Evolutionary conservation across 441 rosid genomes (phyloP).

Genomic region (Daphne laureola): DNA sequence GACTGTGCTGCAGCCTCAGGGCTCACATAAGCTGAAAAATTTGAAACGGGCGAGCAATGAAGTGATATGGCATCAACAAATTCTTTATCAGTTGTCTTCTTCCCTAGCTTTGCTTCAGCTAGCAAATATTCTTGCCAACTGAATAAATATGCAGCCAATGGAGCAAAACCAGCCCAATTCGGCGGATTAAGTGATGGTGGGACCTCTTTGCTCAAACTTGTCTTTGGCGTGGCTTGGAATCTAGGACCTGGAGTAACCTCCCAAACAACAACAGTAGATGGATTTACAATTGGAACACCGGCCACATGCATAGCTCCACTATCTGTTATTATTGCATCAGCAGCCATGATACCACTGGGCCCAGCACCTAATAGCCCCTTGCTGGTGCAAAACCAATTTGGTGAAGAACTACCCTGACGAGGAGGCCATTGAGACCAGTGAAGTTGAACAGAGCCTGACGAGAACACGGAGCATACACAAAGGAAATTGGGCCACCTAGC

Average conservation of each 20-base stretch:
- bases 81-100: conserved; percentile 62
- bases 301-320: conserved; percentile 99
- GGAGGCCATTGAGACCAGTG: conserved; percentile 99
- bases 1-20: conserved; percentile 99
- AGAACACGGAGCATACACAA: conserved; percentile 95
- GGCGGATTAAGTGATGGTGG: conserved; percentile 91
- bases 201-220: conserved; percentile 52
- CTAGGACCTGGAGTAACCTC: conserved; percentile 98
- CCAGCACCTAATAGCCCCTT: conserved; percentile 99
- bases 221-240: conserved; percentile 72
- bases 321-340: conserved; percentile 96
- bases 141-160: conserved; percentile 90
- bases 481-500: conserved; percentile 99
- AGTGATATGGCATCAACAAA: conserved; percentile 56
- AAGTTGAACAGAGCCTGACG: conserved; percentile 97
- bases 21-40: conserved; percentile 98
- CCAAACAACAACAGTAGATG: conserved; percentile 99
- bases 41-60: conserved; percentile 97
- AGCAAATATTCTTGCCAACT: conserved; percentile 95
- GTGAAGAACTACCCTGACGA: conserved; percentile 55
- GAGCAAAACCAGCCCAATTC: conserved; percentile 95
- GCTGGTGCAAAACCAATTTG: conserved; percentile 91
- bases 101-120: conserved; percentile 76
- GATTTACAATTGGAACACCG: conserved; percentile 98
- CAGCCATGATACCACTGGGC: conserved; percentile 99